Evolutionary conservation across 768 basidiomycete genomes (phyloP).

Genomic region (Pleurotus ostreatus): DNA sequence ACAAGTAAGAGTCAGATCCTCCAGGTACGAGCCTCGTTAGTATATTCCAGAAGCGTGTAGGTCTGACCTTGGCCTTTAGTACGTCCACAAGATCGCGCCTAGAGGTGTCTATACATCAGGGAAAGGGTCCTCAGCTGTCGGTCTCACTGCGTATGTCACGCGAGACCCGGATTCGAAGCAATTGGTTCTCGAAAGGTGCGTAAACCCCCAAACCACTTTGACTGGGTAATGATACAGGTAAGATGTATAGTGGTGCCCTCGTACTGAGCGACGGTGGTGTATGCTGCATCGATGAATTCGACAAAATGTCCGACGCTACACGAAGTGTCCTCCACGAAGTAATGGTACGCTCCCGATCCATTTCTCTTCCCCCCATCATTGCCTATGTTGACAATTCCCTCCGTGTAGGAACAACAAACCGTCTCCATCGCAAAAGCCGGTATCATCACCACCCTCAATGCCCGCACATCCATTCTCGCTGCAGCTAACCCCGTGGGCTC

Average conservation of each 20-base stretch:
- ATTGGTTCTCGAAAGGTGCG: constrained; percentile 90
- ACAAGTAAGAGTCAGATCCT: constrained; percentile 95
- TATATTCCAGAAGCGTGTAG: not conserved
- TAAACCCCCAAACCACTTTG: not conserved
- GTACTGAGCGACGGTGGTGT: constrained; percentile 95
- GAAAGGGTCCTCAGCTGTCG: constrained; percentile 97
- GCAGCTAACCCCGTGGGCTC: constrained; percentile 97
- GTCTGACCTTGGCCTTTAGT: constrained; percentile 42
- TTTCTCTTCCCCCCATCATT: not conserved
- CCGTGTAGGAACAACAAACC: constrained; percentile 91
- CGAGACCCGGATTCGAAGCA: constrained; percentile 98
- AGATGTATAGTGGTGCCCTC: constrained; percentile 70
- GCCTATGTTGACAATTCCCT: not conserved
- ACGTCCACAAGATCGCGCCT: constrained; percentile 98
- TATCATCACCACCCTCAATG: constrained; percentile 97
- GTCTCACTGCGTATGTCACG: constrained; percentile 97
- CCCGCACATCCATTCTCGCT: constrained; percentile 95
- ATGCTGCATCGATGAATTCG: constrained; percentile 98
- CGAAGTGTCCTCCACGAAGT: constrained; percentile 98
- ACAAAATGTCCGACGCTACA: constrained; percentile 98
- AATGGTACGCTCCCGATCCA: constrained; percentile 53
- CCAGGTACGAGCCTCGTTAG: constrained; percentile 46
- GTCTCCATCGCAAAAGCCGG: constrained; percentile 99
- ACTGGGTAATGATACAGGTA: not conserved
- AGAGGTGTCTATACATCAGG: constrained; percentile 97